Evolutionary conservation across 2,329 filamentous ascomycete genomes (phyloP), one percentile per base, ranked within the genome.

Genomic region (Colletotrichum truncatum): DNA sequence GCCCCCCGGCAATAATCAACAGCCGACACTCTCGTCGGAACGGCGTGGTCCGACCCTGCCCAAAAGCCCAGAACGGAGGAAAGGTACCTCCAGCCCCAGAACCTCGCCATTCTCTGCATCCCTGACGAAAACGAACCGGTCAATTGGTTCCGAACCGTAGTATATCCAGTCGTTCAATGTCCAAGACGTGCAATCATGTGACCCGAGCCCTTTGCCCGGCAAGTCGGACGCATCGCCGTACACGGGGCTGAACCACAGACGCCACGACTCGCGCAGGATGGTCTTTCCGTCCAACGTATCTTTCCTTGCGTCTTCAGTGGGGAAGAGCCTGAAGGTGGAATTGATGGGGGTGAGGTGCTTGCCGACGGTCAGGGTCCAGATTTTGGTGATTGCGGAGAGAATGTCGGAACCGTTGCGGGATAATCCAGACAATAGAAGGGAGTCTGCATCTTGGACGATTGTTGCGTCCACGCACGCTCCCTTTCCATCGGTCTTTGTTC

Each of bases 81-180:
- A 78, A 0, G 76, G 76, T 9, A 76, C 65, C 58, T 80, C 75
- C 16, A 78, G 66, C 0, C 75, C 75, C 30, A 72, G 21, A 2
- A 77, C 72, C 6, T 68, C 43, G 2, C 69, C 70, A 5, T 67
- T 58, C 5, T 52, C 54, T 14, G 54, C 55, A 51, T 76, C 71
- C 38, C 69, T 67, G 18, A 74, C 71, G 45, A 80, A 71, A 2
- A 77, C 41, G 7, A 78, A 64, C 7, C 73, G 66, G 45, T 79
- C 76, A 10, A 79, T 34, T 2, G 76, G 71, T 60, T 78, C 71
- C 9, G 74, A 68, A 0, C 74, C 75, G 58, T 79, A 79, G 26
- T 76, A 72, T 21, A 79, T 64, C 75, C 74, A 80, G 32, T 78
- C 75, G 1, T 71, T 72, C 4, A 75, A 59, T 32, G 71, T 74